Evolutionary conservation across 1,284 basidiomycete species (phyloP).

Genomic region (Chiua sp.): DNA sequence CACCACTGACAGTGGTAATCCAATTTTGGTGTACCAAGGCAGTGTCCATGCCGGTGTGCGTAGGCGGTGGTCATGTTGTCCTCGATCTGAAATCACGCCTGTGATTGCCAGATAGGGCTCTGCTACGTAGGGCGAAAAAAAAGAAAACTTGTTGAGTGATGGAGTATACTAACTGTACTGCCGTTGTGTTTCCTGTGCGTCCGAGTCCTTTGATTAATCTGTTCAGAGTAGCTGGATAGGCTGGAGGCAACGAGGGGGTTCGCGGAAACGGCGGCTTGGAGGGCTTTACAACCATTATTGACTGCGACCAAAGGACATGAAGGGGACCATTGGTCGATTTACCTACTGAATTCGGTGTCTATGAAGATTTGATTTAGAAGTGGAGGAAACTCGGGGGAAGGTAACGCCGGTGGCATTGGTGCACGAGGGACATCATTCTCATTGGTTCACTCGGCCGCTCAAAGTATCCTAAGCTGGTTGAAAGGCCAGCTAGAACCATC

Average conservation of each 20-base stretch:
- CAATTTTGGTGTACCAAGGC: constrained; percentile 84
- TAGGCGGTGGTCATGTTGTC: constrained; percentile 88
- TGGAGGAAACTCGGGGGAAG: constrained; percentile 18
- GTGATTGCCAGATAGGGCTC: constrained; percentile 55
- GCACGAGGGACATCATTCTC: constrained; percentile 11
- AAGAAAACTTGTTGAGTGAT: constrained; percentile 70
- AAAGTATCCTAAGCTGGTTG: constrained; percentile 23
- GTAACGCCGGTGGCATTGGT: constrained; percentile 11
- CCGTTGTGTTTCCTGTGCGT: constrained; percentile 62
- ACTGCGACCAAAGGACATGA: constrained; percentile 35
- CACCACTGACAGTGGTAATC: constrained; percentile 76
- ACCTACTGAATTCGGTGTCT: constrained; percentile 38
- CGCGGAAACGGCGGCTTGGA: constrained; percentile 40
- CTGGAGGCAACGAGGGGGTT: constrained; percentile 51
- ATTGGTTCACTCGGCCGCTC: constrained; percentile 23
- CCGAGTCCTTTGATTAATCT: constrained; percentile 74
- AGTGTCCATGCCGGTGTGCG: constrained; percentile 77
- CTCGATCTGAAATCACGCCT: constrained; percentile 82
- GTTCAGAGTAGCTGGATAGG: constrained; percentile 60
- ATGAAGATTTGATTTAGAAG: constrained; percentile 27
- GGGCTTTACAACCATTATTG: constrained; percentile 42
- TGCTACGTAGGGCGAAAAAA: constrained; percentile 39
- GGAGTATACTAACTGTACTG: constrained; percentile 72
- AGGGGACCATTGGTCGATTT: constrained; percentile 48
- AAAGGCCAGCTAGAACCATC: constrained; percentile 24